Evolutionary conservation across 1,284 basidiomycete genomes (phyloP).

Genomic region (Leccinum pachyderme): DNA sequence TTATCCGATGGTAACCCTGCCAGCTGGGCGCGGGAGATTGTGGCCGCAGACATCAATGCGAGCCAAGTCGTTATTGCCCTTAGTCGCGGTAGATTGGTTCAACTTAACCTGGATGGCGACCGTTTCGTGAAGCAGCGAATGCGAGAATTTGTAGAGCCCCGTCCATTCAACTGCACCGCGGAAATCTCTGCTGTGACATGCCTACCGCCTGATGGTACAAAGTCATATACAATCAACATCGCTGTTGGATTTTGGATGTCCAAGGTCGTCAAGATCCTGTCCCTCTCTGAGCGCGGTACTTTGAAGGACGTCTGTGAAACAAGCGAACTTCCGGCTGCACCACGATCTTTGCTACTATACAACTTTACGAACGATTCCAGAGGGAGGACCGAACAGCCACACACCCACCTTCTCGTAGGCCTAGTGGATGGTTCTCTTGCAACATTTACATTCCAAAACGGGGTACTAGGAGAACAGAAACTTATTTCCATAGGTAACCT

Average conservation of each 20-base stretch:
- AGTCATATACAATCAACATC: constrained; percentile 47
- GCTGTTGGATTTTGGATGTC: constrained; percentile 79
- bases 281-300: constrained; percentile 28
- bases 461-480: constrained; percentile 52
- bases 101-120: constrained; percentile 49
- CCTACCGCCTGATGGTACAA: constrained; percentile 47
- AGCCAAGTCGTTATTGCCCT: constrained; percentile 68
- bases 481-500: constrained; percentile 64
- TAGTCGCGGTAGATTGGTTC: constrained; percentile 52
- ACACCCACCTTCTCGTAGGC: constrained; percentile 71
- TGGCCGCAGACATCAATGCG: constrained; percentile 64
- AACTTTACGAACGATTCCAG: constrained; percentile 50
- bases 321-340: constrained; percentile 51
- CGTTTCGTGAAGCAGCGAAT: constrained; percentile 36
- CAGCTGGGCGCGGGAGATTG: constrained; percentile 46
- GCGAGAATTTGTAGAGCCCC: constrained; percentile 22
- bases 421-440: constrained; percentile 80
- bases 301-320: constrained; percentile 43
- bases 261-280: constrained; percentile 62
- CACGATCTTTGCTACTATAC: constrained; percentile 70
- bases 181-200: constrained; percentile 71
- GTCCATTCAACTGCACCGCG: constrained; percentile 18
- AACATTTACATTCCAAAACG: constrained; percentile 48
- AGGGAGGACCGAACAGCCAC: constrained; percentile 36
- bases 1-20: constrained; percentile 19